Percentiles rank a stretch among this genome's conserved stretches.
Conservation (phyloP, 371 early-diverging fungal genomes). For the Mortierella sp. region DNA sequence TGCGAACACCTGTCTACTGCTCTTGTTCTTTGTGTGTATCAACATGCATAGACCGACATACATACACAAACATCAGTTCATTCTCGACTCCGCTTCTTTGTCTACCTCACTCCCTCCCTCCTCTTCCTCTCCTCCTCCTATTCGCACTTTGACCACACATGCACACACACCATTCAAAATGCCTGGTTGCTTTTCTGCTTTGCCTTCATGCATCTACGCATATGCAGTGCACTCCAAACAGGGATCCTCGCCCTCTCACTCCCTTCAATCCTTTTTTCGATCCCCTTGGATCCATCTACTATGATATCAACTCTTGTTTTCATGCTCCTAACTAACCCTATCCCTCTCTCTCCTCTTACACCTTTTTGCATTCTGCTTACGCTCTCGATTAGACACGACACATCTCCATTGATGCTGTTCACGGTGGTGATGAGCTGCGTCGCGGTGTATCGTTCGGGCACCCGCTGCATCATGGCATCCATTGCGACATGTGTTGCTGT, state of each 20-base stretch:
- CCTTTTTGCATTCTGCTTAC: not conserved
- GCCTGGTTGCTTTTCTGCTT: not conserved
- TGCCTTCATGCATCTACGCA: not conserved
- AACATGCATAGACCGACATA: not conserved
- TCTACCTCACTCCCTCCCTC: not conserved
- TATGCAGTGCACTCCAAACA: not conserved
- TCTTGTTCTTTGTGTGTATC: not conserved
- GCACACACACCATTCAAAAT: not conserved
- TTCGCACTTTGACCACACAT: slow-evolving; percentile 4
- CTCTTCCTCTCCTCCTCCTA: not conserved
- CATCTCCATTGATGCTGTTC: slow-evolving; percentile 37
- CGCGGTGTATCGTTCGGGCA: slow-evolving; percentile 39
- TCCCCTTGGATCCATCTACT: not conserved
- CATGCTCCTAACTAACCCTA: not conserved
- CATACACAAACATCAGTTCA: not conserved
- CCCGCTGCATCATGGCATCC: slow-evolving; percentile 44
- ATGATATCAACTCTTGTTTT: slow-evolving; percentile 3
- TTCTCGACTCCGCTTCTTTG: not conserved
- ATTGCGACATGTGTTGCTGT: slow-evolving; percentile 38
- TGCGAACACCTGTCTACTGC: slow-evolving; percentile 4
- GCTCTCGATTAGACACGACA: slow-evolving; percentile 34
- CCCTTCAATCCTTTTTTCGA: not conserved
- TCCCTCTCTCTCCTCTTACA: not conserved
- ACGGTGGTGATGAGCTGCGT: slow-evolving; percentile 32
- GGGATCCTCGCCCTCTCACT: not conserved